Percentiles rank a stretch among this genome's conserved stretches.
These are phyloP conservation scores for Meira miltonrushii DNA, from an alignment of 1,284 basidiomycete species.

Conservation along the genomic window DNA sequence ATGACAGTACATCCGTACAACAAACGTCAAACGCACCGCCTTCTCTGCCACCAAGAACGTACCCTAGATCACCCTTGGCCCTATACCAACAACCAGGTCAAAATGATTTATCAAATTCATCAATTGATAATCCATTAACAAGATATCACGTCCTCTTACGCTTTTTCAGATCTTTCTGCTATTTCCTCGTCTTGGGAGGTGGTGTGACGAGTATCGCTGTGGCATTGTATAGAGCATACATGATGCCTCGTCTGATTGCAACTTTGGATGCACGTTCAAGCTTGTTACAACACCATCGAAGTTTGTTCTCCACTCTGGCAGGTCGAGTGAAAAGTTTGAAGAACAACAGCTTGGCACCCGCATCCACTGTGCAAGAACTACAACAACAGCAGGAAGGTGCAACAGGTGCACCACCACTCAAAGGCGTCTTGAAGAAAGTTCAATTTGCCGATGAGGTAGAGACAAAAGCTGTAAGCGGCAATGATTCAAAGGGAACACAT, in stretches of 20 bases:
- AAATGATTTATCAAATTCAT: background rate
- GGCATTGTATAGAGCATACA: slow-evolving; percentile 31
- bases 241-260: slow-evolving; percentile 36
- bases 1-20: background rate
- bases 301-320: slow-evolving; percentile 28
- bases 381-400: no score
- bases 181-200: slow-evolving; percentile 42
- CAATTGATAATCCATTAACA: slow-evolving; percentile 19
- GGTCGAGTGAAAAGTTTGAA: slow-evolving; percentile 16
- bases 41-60: slow-evolving; percentile 18
- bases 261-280: slow-evolving; percentile 36
- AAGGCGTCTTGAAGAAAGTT: slow-evolving; percentile 35
- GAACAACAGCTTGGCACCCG: slow-evolving; percentile 15
- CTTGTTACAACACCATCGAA: slow-evolving; percentile 33
- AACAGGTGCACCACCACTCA: slow-evolving; percentile 7
- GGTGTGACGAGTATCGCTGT: slow-evolving; percentile 35
- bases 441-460: slow-evolving; percentile 34
- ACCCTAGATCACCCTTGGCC: slow-evolving; percentile 42
- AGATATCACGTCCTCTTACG: slow-evolving; percentile 44
- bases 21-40: background rate
- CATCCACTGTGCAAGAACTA: background rate
- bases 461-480: background rate
- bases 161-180: slow-evolving; percentile 42
- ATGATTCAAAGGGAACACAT: no score
- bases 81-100: slow-evolving; percentile 30